A percentile compares a stretch with the other conserved stretches of the same genome.
Conservation (phyloP, 768 basidiomycete species). For the Lactifluus subvellereus region DNA sequence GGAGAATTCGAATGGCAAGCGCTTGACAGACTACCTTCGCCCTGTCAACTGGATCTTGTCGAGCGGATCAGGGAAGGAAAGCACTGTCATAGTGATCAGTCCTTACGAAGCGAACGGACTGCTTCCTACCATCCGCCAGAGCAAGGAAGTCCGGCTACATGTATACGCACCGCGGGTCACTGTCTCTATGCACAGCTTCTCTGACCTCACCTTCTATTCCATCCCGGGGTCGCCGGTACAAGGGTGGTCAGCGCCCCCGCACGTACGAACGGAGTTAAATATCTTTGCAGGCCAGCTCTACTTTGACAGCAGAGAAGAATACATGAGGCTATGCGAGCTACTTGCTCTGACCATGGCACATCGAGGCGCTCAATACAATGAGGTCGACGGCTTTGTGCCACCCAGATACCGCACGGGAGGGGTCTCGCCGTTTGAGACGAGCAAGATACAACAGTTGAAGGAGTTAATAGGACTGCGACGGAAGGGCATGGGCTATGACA, state of each 20-base stretch:
- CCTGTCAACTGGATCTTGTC: too few species aligned
- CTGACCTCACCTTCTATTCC: conserved; percentile 1
- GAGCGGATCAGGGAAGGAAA: too few species aligned
- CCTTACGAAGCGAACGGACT: too few species aligned
- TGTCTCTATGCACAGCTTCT: neutral
- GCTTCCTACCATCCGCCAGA: neutral
- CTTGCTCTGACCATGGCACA: conserved; percentile 2
- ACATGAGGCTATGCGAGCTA: neutral
- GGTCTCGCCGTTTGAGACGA: neutral
- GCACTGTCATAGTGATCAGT: too few species aligned
- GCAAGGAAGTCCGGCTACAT: neutral
- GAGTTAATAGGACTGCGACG: neutral
- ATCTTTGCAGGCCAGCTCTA: neutral
- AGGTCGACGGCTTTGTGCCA: conserved; percentile 6
- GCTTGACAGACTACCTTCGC: too few species aligned
- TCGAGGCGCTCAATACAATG: neutral
- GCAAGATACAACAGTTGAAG: neutral
- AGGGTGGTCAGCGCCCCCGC: neutral
- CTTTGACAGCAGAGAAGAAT: conserved; percentile 1
- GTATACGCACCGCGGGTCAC: conserved; percentile 3
- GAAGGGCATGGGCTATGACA: conserved; percentile 13
- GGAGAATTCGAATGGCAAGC: too few species aligned
- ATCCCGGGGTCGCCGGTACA: neutral
- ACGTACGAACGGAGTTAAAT: neutral
- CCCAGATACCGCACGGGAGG: neutral